A percentile compares a stretch with the other conserved stretches of the same genome.
These are phyloP conservation scores for Myriosclerotinia curreyana DNA, from an alignment of 2,329 filamentous ascomycete species.

Conservation along the genomic window DNA sequence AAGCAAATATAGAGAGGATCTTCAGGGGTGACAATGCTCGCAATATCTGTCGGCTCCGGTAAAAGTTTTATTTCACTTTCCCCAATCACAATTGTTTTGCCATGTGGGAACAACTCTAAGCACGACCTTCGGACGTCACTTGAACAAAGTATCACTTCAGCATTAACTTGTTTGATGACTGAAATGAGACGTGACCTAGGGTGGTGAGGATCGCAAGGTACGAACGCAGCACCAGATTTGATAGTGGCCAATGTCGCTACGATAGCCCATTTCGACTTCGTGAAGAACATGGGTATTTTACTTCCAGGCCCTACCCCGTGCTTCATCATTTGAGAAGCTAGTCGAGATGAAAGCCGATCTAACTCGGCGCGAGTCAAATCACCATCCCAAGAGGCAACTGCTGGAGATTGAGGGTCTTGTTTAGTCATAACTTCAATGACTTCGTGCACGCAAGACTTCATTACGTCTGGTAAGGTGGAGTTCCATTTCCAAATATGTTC, in stretches of 20 bases:
- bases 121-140: background rate
- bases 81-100: slow-evolving; percentile 3
- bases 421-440: slow-evolving; percentile 21
- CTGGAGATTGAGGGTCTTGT: slow-evolving; percentile 23
- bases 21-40: slow-evolving; percentile 9
- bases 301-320: slow-evolving; percentile 27
- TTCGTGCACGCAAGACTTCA: slow-evolving; percentile 31
- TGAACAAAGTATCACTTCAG: slow-evolving; percentile 24
- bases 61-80: background rate
- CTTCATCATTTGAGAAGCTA: slow-evolving; percentile 22
- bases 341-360: slow-evolving; percentile 1
- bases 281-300: slow-evolving; percentile 34
- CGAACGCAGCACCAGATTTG: slow-evolving; percentile 37
- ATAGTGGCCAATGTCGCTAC: slow-evolving; percentile 37
- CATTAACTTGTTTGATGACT: slow-evolving; percentile 22
- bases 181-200: slow-evolving; percentile 31
- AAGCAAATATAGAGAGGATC: slow-evolving; percentile 44
- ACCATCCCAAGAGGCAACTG: slow-evolving; percentile 15
- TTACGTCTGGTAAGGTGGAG: slow-evolving; percentile 20
- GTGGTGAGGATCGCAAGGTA: slow-evolving; percentile 38
- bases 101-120: background rate
- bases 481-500: slow-evolving; percentile 26
- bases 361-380: slow-evolving; percentile 14
- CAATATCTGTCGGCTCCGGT: background rate
- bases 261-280: slow-evolving; percentile 36